phyloP scores from a whole-genome alignment of 768 basidiomycete species.

The Tephrocybe sp. region DNA sequence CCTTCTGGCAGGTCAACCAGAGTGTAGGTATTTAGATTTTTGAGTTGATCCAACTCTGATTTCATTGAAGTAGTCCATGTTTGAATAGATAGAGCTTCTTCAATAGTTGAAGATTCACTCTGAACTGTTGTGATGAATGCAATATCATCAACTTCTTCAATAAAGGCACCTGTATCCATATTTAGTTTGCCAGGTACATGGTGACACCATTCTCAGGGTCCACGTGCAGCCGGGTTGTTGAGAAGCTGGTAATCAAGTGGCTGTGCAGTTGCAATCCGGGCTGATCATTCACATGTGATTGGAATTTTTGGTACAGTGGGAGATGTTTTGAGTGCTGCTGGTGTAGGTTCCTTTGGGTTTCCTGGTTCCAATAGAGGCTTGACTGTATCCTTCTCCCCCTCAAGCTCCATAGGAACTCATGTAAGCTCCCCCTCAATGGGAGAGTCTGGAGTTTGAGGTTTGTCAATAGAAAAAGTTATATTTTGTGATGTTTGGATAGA shows the following conservation, averaged over 20 bases:
- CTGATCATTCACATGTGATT: background rate
- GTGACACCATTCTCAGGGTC: constrained; percentile 3
- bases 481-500: constrained; percentile 6
- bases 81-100: constrained; percentile 4
- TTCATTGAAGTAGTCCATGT: constrained; percentile 26
- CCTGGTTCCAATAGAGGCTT: constrained; percentile 8
- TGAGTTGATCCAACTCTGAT: constrained; percentile 23
- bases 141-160: background rate
- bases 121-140: constrained; percentile 5
- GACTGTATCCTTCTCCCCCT: constrained; percentile 5
- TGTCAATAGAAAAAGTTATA: constrained; percentile 1
- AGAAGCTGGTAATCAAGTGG: constrained; percentile 7
- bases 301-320: background rate
- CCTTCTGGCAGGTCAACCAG: constrained; percentile 22
- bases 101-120: constrained; percentile 4
- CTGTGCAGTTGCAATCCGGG: background rate
- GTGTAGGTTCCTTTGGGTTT: constrained; percentile 9
- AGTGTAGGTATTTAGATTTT: constrained; percentile 29
- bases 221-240: constrained; percentile 4
- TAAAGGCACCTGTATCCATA: background rate
- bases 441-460: background rate
- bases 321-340: background rate
- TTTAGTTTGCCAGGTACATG: background rate
- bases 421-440: background rate
- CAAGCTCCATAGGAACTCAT: constrained; percentile 5